Percentiles rank a stretch among this genome's conserved stretches.
Evolutionary conservation across 31 red algal genomes (phyloP).

Genomic region (Asparagopsis taxiformis): DNA sequence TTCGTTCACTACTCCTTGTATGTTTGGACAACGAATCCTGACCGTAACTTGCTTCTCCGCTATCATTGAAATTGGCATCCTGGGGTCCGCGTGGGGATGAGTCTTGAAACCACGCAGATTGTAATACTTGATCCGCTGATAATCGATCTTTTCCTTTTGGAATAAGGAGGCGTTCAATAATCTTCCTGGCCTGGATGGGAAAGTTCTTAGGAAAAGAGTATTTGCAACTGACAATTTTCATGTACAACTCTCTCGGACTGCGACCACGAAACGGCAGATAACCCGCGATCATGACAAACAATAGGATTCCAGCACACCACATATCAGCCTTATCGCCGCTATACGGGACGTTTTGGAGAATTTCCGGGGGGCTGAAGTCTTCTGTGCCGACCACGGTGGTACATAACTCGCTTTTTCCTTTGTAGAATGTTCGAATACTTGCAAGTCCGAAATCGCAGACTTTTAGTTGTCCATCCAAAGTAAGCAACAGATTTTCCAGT

Average conservation of each 20-base stretch:
- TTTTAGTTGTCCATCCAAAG: conserved; percentile 43
- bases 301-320: conserved; percentile 85
- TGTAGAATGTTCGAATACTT: conserved; percentile 39
- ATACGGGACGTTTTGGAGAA: conserved; percentile 55
- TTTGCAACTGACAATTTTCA: conserved; percentile 42
- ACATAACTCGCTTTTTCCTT: conserved; percentile 36
- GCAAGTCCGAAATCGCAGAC: conserved; percentile 85
- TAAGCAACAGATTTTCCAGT: conserved; percentile 74
- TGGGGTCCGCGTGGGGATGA: too few relatives aligned
- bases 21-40: too few relatives aligned
- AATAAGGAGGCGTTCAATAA: conserved; percentile 31
- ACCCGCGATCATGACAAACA: conserved; percentile 80
- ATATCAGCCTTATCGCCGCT: conserved; percentile 82
- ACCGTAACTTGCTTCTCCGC: too few relatives aligned
- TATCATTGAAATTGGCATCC: too few relatives aligned
- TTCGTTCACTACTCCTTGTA: too few relatives aligned
- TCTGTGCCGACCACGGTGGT: conserved; percentile 75
- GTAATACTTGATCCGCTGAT: conserved; percentile 27
- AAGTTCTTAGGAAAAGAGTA: conserved; percentile 58
- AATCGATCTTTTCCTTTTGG: conserved; percentile 7
- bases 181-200: conserved; percentile 37
- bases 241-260: conserved; percentile 42
- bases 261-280: conserved; percentile 70
- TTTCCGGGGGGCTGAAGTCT: conserved; percentile 83
- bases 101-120: conserved; percentile 28